Evolutionary conservation across 2,329 filamentous ascomycete species (phyloP).

Genomic region (Alternaria gaisen): DNA sequence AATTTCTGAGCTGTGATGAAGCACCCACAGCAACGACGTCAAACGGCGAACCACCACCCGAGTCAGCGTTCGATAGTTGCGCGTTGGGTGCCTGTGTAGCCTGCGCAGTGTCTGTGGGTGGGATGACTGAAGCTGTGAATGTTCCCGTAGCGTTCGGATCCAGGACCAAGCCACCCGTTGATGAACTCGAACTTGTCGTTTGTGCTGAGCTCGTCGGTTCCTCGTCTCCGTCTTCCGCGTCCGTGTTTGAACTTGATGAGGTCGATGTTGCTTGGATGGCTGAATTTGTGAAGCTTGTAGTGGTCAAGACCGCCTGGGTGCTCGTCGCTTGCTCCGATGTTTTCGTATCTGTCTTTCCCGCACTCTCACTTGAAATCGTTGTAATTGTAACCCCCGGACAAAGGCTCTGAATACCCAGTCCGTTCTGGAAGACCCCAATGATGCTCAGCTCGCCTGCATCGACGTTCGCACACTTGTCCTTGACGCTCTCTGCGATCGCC

Average conservation of each 20-base stretch:
- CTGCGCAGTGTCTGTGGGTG: constrained; percentile 17
- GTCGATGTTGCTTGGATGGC: constrained; percentile 13
- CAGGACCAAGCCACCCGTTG: constrained; percentile 18
- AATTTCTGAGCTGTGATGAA: constrained; percentile 21
- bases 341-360: constrained; percentile 11
- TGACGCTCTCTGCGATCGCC: constrained; percentile 46
- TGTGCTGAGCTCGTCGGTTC: constrained; percentile 14
- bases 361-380: constrained; percentile 22
- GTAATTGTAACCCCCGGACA: constrained; percentile 49
- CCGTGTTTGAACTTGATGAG: constrained; percentile 3
- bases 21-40: constrained; percentile 44
- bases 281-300: constrained; percentile 9
- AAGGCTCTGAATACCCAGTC: constrained; percentile 50
- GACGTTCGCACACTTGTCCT: constrained; percentile 44
- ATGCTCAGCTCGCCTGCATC: constrained; percentile 52
- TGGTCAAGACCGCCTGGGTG: constrained; percentile 7
- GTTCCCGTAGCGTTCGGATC: constrained; percentile 29
- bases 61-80: constrained; percentile 48
- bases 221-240: constrained; percentile 12
- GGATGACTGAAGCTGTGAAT: constrained; percentile 7
- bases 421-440: constrained; percentile 54
- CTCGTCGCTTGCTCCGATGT: constrained; percentile 20
- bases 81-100: constrained; percentile 30
- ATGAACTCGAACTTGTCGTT: constrained; percentile 10
- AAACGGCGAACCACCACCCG: constrained; percentile 58